phyloP scores from a whole-genome alignment of 805 yeast species.

The Ogataea ramenticola region DNA sequence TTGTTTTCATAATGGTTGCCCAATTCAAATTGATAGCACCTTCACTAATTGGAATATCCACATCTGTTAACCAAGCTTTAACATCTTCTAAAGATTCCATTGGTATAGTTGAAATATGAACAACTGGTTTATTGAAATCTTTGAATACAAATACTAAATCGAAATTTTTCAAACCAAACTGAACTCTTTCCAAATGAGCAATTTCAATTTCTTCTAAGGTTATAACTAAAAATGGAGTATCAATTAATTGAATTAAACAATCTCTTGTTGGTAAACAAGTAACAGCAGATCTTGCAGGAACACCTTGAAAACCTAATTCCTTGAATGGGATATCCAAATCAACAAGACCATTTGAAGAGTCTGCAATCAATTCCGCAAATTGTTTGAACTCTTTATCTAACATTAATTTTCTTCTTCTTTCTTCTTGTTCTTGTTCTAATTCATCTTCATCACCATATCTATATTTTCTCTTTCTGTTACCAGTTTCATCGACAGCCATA shows the following conservation, averaged over 20 bases:
- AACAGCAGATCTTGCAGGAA: slow-evolving; percentile 90
- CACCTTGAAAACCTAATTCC: slow-evolving; percentile 96
- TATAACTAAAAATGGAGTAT: slow-evolving; percentile 90
- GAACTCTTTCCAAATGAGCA: slow-evolving; percentile 94
- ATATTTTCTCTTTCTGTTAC: slow-evolving; percentile 80
- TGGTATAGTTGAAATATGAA: slow-evolving; percentile 91
- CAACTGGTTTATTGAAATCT: slow-evolving; percentile 81
- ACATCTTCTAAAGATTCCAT: slow-evolving; percentile 87
- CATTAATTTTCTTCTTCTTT: slow-evolving; percentile 82
- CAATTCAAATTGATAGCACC: slow-evolving; percentile 95
- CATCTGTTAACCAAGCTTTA: slow-evolving; percentile 96
- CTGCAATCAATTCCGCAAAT: slow-evolving; percentile 87
- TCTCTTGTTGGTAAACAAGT: slow-evolving; percentile 96
- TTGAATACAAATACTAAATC: slow-evolving; percentile 95
- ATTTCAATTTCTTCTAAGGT: slow-evolving; percentile 89
- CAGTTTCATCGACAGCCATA: slow-evolving; percentile 94
- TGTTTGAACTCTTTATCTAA: slow-evolving; percentile 86
- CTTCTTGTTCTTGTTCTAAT: slow-evolving; percentile 97
- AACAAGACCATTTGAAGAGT: slow-evolving; percentile 72
- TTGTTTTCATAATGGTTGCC: slow-evolving; percentile 92
- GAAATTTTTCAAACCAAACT: slow-evolving; percentile 92
- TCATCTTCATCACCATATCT: slow-evolving; percentile 97
- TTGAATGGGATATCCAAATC: slow-evolving; percentile 93
- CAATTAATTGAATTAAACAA: slow-evolving; percentile 88
- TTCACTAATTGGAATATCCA: slow-evolving; percentile 90